A percentile compares a stretch with the other conserved stretches of the same genome.
Evolutionary conservation across 768 basidiomycete species (phyloP).

Genomic region (Rubroboletus satanas): DNA sequence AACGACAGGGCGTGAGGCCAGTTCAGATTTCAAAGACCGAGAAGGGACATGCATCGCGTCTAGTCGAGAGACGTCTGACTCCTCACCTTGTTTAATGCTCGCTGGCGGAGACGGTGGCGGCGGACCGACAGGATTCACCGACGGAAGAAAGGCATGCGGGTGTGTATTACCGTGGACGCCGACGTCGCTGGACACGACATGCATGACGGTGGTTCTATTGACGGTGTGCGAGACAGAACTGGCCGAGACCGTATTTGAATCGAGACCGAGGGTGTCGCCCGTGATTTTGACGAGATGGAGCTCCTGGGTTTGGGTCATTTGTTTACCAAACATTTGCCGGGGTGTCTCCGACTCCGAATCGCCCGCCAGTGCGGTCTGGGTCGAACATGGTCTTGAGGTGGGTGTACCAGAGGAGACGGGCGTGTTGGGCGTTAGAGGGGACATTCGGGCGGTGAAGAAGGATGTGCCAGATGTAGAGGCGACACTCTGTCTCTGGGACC

Average conservation of each 20-base stretch:
- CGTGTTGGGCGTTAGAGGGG: constrained; percentile 20
- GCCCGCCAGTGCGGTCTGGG: constrained; percentile 27
- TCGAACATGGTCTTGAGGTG: constrained; percentile 35
- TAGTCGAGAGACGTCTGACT: constrained; percentile 16
- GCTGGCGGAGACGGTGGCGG: constrained; percentile 55
- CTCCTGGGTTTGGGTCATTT: constrained; percentile 38
- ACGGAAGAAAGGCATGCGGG: not conserved
- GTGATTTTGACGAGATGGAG: constrained; percentile 55
- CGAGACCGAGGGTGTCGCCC: constrained; percentile 43
- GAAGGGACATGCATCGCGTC: constrained; percentile 29
- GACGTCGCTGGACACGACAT: constrained; percentile 27
- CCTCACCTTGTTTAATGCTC: constrained; percentile 31
- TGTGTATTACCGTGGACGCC: constrained; percentile 7
- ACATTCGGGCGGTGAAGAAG: constrained; percentile 27
- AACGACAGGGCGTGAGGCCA: constrained; percentile 23
- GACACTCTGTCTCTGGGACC: constrained; percentile 21
- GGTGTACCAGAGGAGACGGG: constrained; percentile 21
- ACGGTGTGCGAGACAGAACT: constrained; percentile 35
- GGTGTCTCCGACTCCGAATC: constrained; percentile 29
- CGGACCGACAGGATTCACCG: constrained; percentile 38
- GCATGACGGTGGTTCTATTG: constrained; percentile 33
- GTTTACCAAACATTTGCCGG: constrained; percentile 30
- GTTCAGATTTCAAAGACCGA: constrained; percentile 20
- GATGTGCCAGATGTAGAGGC: constrained; percentile 26
- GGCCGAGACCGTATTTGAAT: constrained; percentile 33